Evolutionary conservation across 1,284 basidiomycete genomes (phyloP), one percentile per base, ranked within the genome.

Genomic region (Peniophora sp.): DNA sequence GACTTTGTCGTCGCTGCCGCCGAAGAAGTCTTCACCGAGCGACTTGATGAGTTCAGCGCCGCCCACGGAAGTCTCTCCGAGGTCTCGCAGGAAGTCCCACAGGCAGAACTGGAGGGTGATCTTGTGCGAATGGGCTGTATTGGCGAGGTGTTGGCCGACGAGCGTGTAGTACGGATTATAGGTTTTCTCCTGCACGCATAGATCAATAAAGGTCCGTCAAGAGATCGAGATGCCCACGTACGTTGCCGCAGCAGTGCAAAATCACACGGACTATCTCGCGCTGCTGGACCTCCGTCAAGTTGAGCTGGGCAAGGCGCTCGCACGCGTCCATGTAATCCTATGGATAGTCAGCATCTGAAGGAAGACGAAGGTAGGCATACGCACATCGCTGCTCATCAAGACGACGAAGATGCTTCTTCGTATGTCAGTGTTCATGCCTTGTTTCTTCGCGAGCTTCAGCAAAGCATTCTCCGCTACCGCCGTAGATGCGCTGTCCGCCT

Each of bases 371-470:
- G 17, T 24, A 39, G 43, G 18, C 23, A 6, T 24, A 68, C 82
- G 59, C 62, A 94, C 92, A 63, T 95, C 91, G 59, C 88, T 89
- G 58, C 90, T 94, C 87, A 99, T 92, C 32, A 99, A 72, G 14
- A 94, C 87, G 24, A 95, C 81, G 61, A 99, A 99, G 47, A 98
- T 85, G 52, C 84, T 85, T 51, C 93, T 75, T 34, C 96, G 79
- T 27, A 97, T 87, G 57, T 97, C 95, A 0, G 96, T 98, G 64
- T 99, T 99, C 96, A 99, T 99, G 20, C 97, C 97, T 63, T 99
- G 97, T 62, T 85, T 87, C 55, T 84, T 77, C 1, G 96, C 96
- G 12, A 98, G 75, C 55, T 85, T 86, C 32, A 88, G 60, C 32
- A 99, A 69, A 11, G 74, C 70, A 47, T 74, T 78, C 51, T 79